Evolutionary conservation across 2,329 filamentous ascomycete genomes (phyloP), one percentile per base, ranked within the genome.

Genomic region (Huntiella omanensis): DNA sequence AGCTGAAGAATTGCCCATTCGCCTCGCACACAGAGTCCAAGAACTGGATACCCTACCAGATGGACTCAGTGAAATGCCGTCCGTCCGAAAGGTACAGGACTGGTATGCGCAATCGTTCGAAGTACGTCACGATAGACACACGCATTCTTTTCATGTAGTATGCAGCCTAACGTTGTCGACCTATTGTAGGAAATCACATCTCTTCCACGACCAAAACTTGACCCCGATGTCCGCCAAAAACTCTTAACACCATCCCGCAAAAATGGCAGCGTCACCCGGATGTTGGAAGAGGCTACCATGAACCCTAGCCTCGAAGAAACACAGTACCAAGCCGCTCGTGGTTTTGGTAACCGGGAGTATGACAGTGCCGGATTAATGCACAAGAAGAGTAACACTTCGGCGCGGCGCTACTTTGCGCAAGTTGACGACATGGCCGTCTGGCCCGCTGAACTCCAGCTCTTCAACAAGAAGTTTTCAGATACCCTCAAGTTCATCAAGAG

Each of bases 91-190:
- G 58, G 91, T 98, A 54, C 82, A 87, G 61, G 87, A 96, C 58
- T 98, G 91, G 91, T 98, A 98, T 62, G 91, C 88, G 53, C 91
- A 98, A 67, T 98, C 91, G 44, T 98, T 98, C 58, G 91, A 98
- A 77, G 87, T 94, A 73, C 55, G 73, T 60, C 16, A 15, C 6
- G 4, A 34, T 35, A 15, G 10, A n/a, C 8, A 40, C 13, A 35
- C n/a, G 40, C 13, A 16, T 17, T 39, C n/a, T 40, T 11, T 39
- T 17, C 47, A 36, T 46, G 41, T 45, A 15, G 40, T 40, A 39
- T 43, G 50, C 45, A 36, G 32, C 28, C 47, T 16, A 33, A 46
- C 46, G 19, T 16, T 47, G 36, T 49, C 40, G 46, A 50, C 43
- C 34, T 22, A 16, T 41, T 11, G 13, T 54, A 88, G 85, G 91